phyloP scores from a whole-genome alignment of 2,329 filamentous ascomycete species.

The Aspergillus melleus region DNA sequence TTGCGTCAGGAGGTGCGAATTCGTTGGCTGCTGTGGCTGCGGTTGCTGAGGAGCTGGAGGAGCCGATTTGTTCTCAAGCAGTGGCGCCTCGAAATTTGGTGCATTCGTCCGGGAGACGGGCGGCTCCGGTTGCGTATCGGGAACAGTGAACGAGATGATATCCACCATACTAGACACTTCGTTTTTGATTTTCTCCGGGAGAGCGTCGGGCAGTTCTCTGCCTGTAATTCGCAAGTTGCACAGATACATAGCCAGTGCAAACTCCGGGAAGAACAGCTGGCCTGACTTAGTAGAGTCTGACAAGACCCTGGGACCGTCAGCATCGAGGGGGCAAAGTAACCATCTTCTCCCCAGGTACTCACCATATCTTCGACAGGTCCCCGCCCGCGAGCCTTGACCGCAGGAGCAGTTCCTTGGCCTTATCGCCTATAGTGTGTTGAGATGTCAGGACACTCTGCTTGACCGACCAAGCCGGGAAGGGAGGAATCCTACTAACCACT shows the following conservation, averaged over 20 bases:
- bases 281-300: conserved; percentile 96
- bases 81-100: conserved; percentile 66
- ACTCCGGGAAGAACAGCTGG: conserved; percentile 95
- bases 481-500: conserved; percentile 55
- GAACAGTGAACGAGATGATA: conserved; percentile 93
- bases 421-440: conserved; percentile 57
- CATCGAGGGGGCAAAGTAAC: not conserved
- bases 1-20: conserved; percentile 58
- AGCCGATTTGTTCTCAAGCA: conserved; percentile 49
- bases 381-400: conserved; percentile 86
- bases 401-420: conserved; percentile 83
- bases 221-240: conserved; percentile 92
- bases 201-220: conserved; percentile 69
- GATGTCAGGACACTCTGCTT: conserved; percentile 15
- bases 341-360: conserved; percentile 28
- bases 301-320: conserved; percentile 64
- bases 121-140: conserved; percentile 64
- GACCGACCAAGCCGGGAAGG: not conserved
- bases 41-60: conserved; percentile 63
- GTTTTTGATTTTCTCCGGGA: conserved; percentile 88
- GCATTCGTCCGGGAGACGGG: conserved; percentile 63
- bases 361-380: conserved; percentile 91
- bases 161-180: conserved; percentile 99
- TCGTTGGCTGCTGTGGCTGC: conserved; percentile 71
- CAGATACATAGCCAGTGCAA: conserved; percentile 96